Evolutionary conservation across 108 stramenopile species (phyloP).

Genomic region (Stephanodiscus triporus): DNA sequence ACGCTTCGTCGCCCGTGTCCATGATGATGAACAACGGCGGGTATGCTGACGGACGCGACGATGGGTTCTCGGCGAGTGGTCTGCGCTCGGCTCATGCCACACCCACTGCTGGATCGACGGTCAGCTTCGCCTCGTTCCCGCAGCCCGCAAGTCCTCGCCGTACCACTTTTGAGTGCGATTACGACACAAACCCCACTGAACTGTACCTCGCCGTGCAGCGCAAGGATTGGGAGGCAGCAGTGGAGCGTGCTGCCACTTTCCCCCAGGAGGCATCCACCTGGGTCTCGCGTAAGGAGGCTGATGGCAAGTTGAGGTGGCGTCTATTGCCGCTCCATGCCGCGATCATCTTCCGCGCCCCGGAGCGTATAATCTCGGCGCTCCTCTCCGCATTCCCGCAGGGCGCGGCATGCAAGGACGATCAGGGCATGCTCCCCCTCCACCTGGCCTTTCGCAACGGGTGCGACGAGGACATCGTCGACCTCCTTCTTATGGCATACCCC

Average conservation of each 20-base stretch:
- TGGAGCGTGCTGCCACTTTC: constrained; percentile 32
- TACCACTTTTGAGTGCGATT: constrained; percentile 65
- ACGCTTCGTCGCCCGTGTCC: constrained; percentile 5
- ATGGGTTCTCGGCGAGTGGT: constrained; percentile 11
- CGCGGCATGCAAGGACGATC: constrained; percentile 79
- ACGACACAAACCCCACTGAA: constrained; percentile 76
- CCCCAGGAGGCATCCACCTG: constrained; percentile 71
- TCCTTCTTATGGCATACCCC: constrained; percentile 75
- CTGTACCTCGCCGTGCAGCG: constrained; percentile 75
- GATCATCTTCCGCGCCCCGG: constrained; percentile 86
- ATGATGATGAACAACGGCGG: neutral
- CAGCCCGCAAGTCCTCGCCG: constrained; percentile 10
- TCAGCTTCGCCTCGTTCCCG: constrained; percentile 4
- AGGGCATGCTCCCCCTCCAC: constrained; percentile 88
- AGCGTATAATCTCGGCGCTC: constrained; percentile 63
- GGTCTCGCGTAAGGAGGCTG: constrained; percentile 75
- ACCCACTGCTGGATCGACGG: neutral
- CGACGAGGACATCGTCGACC: constrained; percentile 52
- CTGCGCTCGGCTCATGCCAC: neutral
- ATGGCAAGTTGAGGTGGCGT: constrained; percentile 82
- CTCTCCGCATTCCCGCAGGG: constrained; percentile 67
- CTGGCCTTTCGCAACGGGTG: constrained; percentile 79
- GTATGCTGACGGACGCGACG: constrained; percentile 5
- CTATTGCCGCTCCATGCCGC: constrained; percentile 87
- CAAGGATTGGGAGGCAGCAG: constrained; percentile 73